phyloP scores from a whole-genome alignment of 1,139 yeast species.

The Hansenula lynferdii region DNA sequence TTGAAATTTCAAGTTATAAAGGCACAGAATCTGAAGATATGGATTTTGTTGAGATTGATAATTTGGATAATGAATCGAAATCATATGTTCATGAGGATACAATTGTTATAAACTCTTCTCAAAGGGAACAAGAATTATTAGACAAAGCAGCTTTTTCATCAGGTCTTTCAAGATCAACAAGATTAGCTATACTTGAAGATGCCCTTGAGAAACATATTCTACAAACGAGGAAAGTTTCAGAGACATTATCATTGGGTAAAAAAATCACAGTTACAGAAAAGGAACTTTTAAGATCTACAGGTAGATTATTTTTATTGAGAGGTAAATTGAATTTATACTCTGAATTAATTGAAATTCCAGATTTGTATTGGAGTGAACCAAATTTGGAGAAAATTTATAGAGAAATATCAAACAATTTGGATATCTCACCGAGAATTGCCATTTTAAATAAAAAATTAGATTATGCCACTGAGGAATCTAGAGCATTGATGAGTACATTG shows the following conservation, averaged over 20 bases:
- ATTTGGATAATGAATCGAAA: conserved; percentile 18
- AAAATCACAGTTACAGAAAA: conserved; percentile 52
- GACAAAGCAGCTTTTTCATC: conserved; percentile 89
- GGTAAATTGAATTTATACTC: conserved; percentile 82
- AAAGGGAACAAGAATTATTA: conserved; percentile 42
- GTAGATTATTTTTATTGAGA: conserved; percentile 65
- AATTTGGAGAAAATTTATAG: conserved; percentile 71
- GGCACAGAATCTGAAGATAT: conserved; percentile 75
- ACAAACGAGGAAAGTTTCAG: conserved; percentile 60
- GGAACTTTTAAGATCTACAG: conserved; percentile 67
- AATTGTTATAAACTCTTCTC: conserved; percentile 52
- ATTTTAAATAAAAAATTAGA: conserved; percentile 82
- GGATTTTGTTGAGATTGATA: conserved; percentile 66
- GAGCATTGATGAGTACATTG: conserved; percentile 68
- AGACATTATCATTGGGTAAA: conserved; percentile 59
- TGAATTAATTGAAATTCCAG: conserved; percentile 91
- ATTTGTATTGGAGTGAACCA: conserved; percentile 90
- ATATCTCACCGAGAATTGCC: conserved; percentile 69
- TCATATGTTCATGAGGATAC: conserved; percentile 56
- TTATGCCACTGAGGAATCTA: conserved; percentile 84
- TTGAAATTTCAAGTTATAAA: conserved; percentile 47
- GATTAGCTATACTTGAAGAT: conserved; percentile 73
- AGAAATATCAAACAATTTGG: conserved; percentile 64
- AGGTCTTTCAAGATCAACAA: conserved; percentile 81
- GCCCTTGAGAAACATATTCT: conserved; percentile 63